Percentiles rank a stretch among this genome's conserved stretches.
phyloP scores from a whole-genome alignment of 2,329 filamentous ascomycete species.

The Fonsecaea erecta region DNA sequence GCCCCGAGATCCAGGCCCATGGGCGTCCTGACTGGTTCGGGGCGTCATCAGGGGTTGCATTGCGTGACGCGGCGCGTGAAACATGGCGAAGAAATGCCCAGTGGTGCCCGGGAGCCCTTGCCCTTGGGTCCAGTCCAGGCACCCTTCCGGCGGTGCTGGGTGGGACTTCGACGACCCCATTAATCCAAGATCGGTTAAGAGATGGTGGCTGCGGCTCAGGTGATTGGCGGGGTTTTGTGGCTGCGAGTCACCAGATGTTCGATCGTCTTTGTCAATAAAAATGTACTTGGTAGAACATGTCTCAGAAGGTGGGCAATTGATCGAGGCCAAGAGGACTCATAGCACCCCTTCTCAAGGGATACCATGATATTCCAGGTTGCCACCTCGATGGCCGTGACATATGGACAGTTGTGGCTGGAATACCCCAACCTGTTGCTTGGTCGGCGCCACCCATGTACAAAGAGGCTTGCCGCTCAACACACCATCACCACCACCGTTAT shows the following conservation, averaged over 20 bases:
- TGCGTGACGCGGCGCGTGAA: conserved; percentile 32
- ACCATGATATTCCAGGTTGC: background rate
- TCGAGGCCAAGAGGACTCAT: background rate
- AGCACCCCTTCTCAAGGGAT: background rate
- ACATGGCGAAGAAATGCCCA: conserved; percentile 9
- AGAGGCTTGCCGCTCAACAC: too few species aligned
- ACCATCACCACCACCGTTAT: too few species aligned
- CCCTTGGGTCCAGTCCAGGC: conserved; percentile 1
- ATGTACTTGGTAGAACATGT: too few species aligned
- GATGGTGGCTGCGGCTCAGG: background rate
- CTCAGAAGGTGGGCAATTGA: background rate
- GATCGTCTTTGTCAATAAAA: too few species aligned
- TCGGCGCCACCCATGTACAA: too few species aligned
- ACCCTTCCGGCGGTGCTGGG: background rate
- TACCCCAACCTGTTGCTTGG: too few species aligned
- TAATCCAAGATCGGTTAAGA: background rate
- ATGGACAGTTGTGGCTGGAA: too few species aligned
- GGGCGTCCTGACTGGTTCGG: conserved; percentile 7
- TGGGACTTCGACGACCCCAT: background rate
- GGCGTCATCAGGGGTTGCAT: background rate
- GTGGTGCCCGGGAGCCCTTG: conserved; percentile 1
- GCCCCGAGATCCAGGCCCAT: conserved; percentile 15
- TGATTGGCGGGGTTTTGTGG: background rate
- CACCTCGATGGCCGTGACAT: background rate
- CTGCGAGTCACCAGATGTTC: background rate